Base-by-base conservation (phyloP, 495 filamentous ascomycete genomes). In the Daldinia loculata region DNA sequence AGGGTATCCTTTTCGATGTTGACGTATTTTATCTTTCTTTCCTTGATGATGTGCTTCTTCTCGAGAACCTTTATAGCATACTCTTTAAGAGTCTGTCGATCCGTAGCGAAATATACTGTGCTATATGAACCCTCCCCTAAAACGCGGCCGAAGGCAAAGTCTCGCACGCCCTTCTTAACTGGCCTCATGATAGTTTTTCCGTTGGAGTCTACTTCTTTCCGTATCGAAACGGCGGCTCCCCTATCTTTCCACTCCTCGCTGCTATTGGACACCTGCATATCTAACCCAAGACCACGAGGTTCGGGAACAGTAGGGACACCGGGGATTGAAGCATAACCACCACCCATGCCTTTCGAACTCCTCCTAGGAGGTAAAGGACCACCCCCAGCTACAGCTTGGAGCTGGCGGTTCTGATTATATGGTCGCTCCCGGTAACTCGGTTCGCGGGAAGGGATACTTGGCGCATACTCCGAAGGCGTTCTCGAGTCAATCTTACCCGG, bases 1-100 rank as follows among this genome's bases (percentile, higher is more conserved):
- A 99, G 85, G 9, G 96, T 97, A 80, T 99, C 94, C 82, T 97
- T 98, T 81, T 99, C 96, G 70, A 99, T 98, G 79, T 98, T 98
- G 77, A 99, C 96, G 78, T 99, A 99, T 84, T 99, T 99, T 70
- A 99, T 96, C 84, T 99, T 99, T 80, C 95, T 97, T 81, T 99
- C 96, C 83, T 98, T 98, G 84, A 99, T 98, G 74, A 99, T 99
- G 80, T 99, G 96, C 70, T 93, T 90, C 82, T 99, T 99, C 80
- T 98, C 95, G 43, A 99, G 85, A 27, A 99, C 95, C 77, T 99
- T 99, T 81, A 99, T 95, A 29, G 96, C 96, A 76, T 97, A 98
- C 78, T 99, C 96, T 68, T 96, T 95, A 51, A 96, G 81, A 0
- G 93, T 98, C 79, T 97, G 94, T 55, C 96, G 89, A 75, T 99